phyloP scores from a whole-genome alignment of 2,329 filamentous ascomycete genomes.

The Rhexocercosporidium sp. region DNA sequence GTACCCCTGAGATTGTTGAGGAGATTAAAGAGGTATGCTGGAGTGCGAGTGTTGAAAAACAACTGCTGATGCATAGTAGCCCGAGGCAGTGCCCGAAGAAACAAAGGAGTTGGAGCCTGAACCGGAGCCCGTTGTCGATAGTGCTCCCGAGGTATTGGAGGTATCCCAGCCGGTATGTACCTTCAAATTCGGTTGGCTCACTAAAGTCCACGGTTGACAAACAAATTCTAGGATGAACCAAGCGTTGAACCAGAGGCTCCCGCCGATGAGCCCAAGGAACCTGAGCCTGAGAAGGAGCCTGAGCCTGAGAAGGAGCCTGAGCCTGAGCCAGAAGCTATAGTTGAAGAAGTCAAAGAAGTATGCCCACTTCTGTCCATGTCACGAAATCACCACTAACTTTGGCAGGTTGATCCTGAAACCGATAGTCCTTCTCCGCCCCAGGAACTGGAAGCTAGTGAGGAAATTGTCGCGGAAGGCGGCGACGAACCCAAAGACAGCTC shows the following conservation, averaged over 20 bases:
- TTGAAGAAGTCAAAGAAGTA: constrained; percentile 8
- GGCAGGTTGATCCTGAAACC: constrained; percentile 2
- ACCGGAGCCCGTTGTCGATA: not conserved
- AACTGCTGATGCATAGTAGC: not conserved
- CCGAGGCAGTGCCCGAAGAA: not conserved
- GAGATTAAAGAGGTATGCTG: not conserved
- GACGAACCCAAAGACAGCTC: constrained; percentile 10
- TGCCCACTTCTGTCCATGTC: not conserved
- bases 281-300: not conserved
- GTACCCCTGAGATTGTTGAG: not conserved
- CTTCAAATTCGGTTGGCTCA: too few relatives aligned
- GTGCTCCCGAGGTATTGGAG: not conserved
- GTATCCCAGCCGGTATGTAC: not conserved
- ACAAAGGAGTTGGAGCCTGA: constrained; percentile 5
- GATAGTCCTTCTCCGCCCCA: constrained; percentile 4
- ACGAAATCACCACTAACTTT: not conserved
- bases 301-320: not conserved
- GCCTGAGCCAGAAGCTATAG: not conserved
- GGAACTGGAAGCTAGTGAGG: constrained; percentile 7
- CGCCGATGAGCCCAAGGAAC: not conserved
- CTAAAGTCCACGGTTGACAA: not conserved
- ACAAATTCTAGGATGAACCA: not conserved
- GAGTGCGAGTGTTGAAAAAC: not conserved
- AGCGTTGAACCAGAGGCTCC: not conserved
- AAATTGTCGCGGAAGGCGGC: constrained; percentile 10